These are phyloP conservation scores for Trichoderma lentiforme DNA, from an alignment of 2,329 filamentous ascomycete genomes.

Conservation along the genomic window DNA sequence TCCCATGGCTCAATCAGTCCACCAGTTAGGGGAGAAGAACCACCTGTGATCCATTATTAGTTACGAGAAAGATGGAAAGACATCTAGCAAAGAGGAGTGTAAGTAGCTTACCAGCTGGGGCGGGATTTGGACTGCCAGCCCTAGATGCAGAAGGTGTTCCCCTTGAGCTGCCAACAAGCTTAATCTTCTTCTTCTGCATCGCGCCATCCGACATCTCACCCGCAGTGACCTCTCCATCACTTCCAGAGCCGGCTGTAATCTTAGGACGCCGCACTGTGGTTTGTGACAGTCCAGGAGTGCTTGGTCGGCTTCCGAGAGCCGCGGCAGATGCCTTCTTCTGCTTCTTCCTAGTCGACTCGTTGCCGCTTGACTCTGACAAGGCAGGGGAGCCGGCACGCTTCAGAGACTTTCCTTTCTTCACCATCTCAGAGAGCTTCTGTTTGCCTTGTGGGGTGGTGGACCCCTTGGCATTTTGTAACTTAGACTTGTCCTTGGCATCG, in stretches of 20 bases:
- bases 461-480: conserved; percentile 61
- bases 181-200: conserved; percentile 52
- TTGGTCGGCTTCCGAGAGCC: conserved; percentile 51
- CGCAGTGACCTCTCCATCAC: conserved; percentile 69
- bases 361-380: conserved; percentile 85
- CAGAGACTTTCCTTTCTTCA: conserved; percentile 59
- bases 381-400: conserved; percentile 87
- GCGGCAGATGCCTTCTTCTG: conserved; percentile 61
- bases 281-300: conserved; percentile 49
- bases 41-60: conserved; percentile 23
- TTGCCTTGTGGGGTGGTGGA: conserved; percentile 55
- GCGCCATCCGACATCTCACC: conserved; percentile 62
- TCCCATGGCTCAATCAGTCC: conserved; percentile 47
- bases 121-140: conserved; percentile 56
- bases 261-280: conserved; percentile 40
- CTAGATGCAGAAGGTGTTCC: conserved; percentile 59
- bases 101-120: conserved; percentile 36
- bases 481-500: conserved; percentile 53
- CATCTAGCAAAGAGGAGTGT: neutral
- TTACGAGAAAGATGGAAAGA: neutral
- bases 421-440: conserved; percentile 36
- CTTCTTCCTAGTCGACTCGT: conserved; percentile 79
- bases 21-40: conserved; percentile 35
- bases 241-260: conserved; percentile 57
- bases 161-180: conserved; percentile 45